These are phyloP conservation scores for Bocquillonia castaneifolia DNA, from an alignment of 441 rosid genomes.

Conservation along the genomic window DNA sequence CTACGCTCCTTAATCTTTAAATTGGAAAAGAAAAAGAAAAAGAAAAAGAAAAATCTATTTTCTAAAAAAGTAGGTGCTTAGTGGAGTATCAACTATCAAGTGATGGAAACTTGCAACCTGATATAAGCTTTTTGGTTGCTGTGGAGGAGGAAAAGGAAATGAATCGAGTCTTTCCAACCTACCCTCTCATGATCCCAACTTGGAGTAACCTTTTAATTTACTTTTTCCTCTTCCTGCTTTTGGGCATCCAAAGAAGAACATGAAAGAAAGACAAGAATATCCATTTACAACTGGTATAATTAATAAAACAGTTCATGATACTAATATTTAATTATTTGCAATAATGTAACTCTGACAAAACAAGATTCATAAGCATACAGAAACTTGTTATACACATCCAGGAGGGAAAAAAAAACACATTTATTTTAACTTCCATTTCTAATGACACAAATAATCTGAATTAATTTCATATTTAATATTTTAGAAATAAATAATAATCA, in stretches of 20 bases:
- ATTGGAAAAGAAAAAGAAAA: too few relatives aligned
- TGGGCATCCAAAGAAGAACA: not conserved
- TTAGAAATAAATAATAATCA: too few relatives aligned
- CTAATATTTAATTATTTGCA: not conserved
- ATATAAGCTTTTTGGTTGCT: constrained; percentile 4
- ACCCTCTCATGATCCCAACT: not conserved
- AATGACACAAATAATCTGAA: too few relatives aligned
- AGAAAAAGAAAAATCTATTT: not conserved
- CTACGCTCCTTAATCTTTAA: not conserved
- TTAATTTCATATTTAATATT: too few relatives aligned
- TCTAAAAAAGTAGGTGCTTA: constrained; percentile 14
- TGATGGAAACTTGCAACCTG: constrained; percentile 8
- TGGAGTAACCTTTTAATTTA: not conserved
- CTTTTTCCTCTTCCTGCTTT: not conserved
- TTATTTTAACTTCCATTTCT: too few relatives aligned
- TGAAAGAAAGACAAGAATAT: not conserved
- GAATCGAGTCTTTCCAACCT: constrained; percentile 3
- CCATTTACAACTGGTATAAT: not conserved
- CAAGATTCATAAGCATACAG: not conserved
- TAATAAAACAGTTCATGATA: not conserved
- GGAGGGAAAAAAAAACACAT: too few relatives aligned
- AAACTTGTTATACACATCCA: not conserved
- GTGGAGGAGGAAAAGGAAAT: constrained; percentile 5
- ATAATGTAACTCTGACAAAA: not conserved
- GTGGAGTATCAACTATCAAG: constrained; percentile 15